phyloP scores from a whole-genome alignment of 768 basidiomycete genomes.

The Mycena rebaudengoi region DNA sequence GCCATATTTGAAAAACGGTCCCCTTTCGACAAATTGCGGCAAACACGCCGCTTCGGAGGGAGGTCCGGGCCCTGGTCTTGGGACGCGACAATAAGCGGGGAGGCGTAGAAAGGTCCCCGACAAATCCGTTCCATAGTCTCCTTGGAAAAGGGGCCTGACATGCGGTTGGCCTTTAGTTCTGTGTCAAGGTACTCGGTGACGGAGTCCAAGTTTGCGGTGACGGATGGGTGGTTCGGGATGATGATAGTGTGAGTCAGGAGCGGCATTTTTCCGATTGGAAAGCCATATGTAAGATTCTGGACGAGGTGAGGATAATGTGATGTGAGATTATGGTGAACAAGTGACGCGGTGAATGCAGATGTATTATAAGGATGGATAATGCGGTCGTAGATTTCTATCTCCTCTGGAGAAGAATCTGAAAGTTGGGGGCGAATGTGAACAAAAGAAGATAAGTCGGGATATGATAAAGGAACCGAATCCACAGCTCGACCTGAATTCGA shows the following conservation, averaged over 20 bases:
- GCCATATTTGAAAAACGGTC: not conserved
- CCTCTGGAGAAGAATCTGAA: constrained; percentile 2
- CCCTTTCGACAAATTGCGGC: constrained; percentile 28
- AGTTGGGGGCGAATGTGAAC: constrained; percentile 24
- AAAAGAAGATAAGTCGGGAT: constrained; percentile 23
- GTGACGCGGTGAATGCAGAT: constrained; percentile 29
- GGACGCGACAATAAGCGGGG: too few species aligned
- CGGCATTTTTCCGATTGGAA: constrained; percentile 44
- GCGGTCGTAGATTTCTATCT: constrained; percentile 29
- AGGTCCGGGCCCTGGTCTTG: constrained; percentile 24
- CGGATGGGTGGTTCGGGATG: constrained; percentile 23
- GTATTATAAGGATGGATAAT: constrained; percentile 42
- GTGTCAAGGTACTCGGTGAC: constrained; percentile 22
- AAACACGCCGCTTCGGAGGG: constrained; percentile 26
- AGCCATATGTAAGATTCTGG: constrained; percentile 38
- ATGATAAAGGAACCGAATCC: too few species aligned
- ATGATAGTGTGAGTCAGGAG: constrained; percentile 2
- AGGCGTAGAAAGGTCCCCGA: too few species aligned
- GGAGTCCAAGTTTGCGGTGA: not conserved
- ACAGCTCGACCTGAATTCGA: too few species aligned
- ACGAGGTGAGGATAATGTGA: constrained; percentile 38
- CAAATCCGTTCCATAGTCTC: too few species aligned
- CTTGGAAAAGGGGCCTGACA: too few species aligned
- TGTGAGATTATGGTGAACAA: constrained; percentile 24
- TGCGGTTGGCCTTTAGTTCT: too few species aligned